These are phyloP conservation scores for Thalassiosira oceanica DNA, from an alignment of 352 stramenopile species.

Conservation along the genomic window DNA sequence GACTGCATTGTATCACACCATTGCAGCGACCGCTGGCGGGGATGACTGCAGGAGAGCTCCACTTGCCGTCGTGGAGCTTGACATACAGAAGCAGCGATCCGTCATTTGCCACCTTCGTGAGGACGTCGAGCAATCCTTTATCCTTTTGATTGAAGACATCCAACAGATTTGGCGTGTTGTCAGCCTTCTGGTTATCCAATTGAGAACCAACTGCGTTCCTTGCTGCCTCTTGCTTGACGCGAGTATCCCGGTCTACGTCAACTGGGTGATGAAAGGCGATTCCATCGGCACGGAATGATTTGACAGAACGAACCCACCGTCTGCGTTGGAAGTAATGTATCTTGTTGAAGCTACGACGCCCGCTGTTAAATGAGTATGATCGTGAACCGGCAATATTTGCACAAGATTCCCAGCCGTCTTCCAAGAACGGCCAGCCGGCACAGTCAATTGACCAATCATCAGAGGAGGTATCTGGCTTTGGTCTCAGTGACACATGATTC, in stretches of 20 bases:
- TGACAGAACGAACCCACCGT: conserved; percentile 54
- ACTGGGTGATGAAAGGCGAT: conserved; percentile 60
- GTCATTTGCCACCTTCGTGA: conserved; percentile 38
- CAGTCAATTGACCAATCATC: conserved; percentile 48
- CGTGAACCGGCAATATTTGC: conserved; percentile 38
- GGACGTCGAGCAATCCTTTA: conserved; percentile 36
- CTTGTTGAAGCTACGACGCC: conserved; percentile 55
- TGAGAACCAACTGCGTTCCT: conserved; percentile 38
- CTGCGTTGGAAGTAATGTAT: conserved; percentile 55
- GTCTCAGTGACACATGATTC: conserved; percentile 38
- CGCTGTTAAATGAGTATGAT: conserved; percentile 44
- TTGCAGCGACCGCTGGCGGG: conserved; percentile 51
- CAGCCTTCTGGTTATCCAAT: conserved; percentile 19
- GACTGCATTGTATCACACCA: conserved; percentile 48
- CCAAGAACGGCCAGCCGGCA: conserved; percentile 41
- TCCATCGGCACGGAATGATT: neutral
- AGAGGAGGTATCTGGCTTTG: conserved; percentile 12
- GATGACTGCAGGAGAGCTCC: conserved; percentile 51
- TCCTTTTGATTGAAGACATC: conserved; percentile 35
- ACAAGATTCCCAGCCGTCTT: conserved; percentile 70
- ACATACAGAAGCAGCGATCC: conserved; percentile 37
- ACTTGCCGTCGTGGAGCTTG: conserved; percentile 51
- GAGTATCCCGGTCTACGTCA: conserved; percentile 35
- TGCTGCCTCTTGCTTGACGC: conserved; percentile 38
- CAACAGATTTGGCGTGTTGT: conserved; percentile 5